Base-by-base conservation (phyloP, 2,329 filamentous ascomycete genomes). In the Talaromyces verruculosus region DNA sequence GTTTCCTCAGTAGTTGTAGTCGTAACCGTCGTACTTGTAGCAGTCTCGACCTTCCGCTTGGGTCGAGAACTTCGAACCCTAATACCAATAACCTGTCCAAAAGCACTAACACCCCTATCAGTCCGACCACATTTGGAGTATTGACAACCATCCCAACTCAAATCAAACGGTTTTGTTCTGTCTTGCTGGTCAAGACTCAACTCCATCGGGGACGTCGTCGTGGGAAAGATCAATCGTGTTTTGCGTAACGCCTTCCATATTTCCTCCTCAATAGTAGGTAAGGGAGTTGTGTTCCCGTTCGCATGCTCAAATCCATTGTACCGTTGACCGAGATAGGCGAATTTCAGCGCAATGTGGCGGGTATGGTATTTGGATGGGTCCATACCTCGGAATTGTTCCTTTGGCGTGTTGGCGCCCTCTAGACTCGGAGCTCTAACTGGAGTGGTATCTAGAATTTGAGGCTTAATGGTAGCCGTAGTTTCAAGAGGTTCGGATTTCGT, bases 41-140 rank as follows among this genome's bases (percentile, higher is more conserved):
- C 37, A 45, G 22, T 19, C 15, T 60, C 57, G 19, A 33, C 65
- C 72, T 74, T 2, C 25, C 79, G 79, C 61, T 89, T 74, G 0
- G 92, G 92, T 70, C 86, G 82, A 72, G 90, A 91, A 78, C 93
- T 97, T 74, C 94, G 84, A 17, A 99, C 89, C 64, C 90, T 83
- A 47, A 99, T 80, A 0, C 89, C 91, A 73, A 99, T 88, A 65
- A 99, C 95, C 81, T 99, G 95, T 0, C 95, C 95, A 80, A 99
- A 99, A 2, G 95, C 93, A 78, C 93, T 97, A 41, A 99, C 95
- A 13, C 95, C 95, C 63, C 88, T 85, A 76, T 99, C 95, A 19
- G 95, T 99, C 68, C 95, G 85, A 1, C 95, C 95, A 74, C 94
- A 97, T 78, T 99, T 99, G 41, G 91, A 93, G 78, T 98, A 99